Evolutionary conservation across 2,329 filamentous ascomycete genomes (phyloP).

Genomic region (Trichoderma polysporum): DNA sequence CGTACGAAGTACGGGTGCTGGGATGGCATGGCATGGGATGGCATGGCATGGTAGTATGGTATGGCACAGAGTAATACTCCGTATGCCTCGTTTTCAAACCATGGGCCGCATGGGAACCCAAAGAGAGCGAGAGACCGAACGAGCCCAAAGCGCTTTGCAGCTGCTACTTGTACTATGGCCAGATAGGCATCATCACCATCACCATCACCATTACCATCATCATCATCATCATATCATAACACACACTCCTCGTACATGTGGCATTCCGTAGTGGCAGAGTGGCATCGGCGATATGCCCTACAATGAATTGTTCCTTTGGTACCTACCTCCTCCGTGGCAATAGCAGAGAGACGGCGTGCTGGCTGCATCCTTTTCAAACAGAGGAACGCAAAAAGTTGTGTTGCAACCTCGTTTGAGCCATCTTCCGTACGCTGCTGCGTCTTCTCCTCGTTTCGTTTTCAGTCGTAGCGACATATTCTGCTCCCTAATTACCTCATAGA

Average conservation of each 20-base stretch:
- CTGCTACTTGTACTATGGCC: background rate
- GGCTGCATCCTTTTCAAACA: slow-evolving; percentile 5
- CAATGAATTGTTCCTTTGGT: background rate
- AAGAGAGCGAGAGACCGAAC: background rate
- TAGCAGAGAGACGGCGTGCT: background rate
- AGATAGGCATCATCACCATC: background rate
- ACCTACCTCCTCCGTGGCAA: background rate
- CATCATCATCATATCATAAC: background rate
- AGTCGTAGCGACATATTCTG: background rate
- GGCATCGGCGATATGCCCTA: slow-evolving; percentile 3
- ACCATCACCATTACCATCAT: background rate
- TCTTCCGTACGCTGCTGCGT: background rate
- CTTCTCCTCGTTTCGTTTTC: background rate
- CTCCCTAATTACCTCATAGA: slow-evolving; percentile 24
- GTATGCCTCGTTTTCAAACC: background rate
- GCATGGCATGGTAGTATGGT: too few relatives aligned
- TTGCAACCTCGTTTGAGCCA: slow-evolving; percentile 2
- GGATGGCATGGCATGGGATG: background rate
- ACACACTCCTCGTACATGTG: background rate
- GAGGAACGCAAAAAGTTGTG: background rate
- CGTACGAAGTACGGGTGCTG: background rate
- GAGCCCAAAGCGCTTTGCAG: background rate
- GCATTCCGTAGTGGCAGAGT: background rate
- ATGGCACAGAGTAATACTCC: background rate
- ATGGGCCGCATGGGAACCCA: slow-evolving; percentile 11